Conservation (phyloP, 768 basidiomycete genomes). For the Lentinus brumalis region DNA sequence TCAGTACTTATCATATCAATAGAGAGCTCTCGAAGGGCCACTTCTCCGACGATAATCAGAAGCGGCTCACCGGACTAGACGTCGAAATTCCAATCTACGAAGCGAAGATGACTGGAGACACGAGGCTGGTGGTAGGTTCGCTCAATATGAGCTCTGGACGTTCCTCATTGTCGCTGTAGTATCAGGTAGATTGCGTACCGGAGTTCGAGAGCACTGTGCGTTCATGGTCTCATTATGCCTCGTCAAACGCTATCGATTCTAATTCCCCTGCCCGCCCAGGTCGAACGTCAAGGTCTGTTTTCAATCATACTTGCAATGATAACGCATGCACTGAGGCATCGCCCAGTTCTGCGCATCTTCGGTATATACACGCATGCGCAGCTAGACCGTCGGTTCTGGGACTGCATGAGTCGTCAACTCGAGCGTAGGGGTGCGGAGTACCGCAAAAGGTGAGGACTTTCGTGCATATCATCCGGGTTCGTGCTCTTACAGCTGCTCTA, state of each 20-base stretch:
- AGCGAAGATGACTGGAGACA: constrained; percentile 55
- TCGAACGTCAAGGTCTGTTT: constrained; percentile 40
- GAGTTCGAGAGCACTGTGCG: constrained; percentile 25
- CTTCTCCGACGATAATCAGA: constrained; percentile 70
- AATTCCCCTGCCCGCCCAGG: constrained; percentile 23
- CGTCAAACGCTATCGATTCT: not conserved
- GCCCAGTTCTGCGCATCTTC: constrained; percentile 49
- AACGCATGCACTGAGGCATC: too few species aligned
- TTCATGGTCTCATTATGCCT: not conserved
- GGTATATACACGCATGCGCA: constrained; percentile 53
- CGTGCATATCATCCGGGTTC: not conserved
- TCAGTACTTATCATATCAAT: not conserved
- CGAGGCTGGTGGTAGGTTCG: constrained; percentile 21
- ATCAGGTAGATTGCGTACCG: constrained; percentile 29
- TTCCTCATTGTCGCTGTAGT: constrained; percentile 15
- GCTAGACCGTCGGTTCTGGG: constrained; percentile 48
- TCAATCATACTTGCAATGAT: not conserved
- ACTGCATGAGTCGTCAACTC: constrained; percentile 44
- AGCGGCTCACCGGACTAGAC: constrained; percentile 46
- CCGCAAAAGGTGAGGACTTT: constrained; percentile 42
- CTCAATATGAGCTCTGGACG: not conserved
- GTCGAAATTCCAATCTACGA: constrained; percentile 61
- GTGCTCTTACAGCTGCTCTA: constrained; percentile 20
- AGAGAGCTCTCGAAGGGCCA: constrained; percentile 70
- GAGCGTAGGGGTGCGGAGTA: constrained; percentile 54